phyloP scores from a whole-genome alignment of 768 basidiomycete species.

The Termitomyces sp. region DNA sequence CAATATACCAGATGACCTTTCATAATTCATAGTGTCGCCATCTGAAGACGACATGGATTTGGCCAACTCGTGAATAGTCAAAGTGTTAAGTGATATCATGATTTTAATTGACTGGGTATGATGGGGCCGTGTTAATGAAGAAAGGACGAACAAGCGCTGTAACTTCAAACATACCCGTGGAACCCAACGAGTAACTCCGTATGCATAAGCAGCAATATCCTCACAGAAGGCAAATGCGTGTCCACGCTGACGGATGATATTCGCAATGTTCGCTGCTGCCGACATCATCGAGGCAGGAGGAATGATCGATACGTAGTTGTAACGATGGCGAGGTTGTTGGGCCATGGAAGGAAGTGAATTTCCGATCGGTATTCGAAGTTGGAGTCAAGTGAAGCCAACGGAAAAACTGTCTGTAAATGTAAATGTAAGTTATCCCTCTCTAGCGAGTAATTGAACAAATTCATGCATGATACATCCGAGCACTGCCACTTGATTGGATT shows the following conservation, averaged over 20 bases:
- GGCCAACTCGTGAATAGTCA: background rate
- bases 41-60: background rate
- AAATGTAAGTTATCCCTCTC: no score
- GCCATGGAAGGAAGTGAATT: background rate
- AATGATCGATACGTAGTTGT: background rate
- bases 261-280: background rate
- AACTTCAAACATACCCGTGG: background rate
- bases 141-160: background rate
- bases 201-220: slow-evolving; percentile 3
- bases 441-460: no score
- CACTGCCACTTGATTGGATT: no score
- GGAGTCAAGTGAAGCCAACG: no score
- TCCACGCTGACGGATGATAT: background rate
- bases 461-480: no score
- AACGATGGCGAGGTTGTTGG: background rate
- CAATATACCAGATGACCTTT: background rate
- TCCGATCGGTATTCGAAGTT: background rate
- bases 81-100: background rate
- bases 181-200: slow-evolving; percentile 1
- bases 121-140: background rate
- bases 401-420: no score
- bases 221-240: slow-evolving; percentile 4
- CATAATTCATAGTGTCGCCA: background rate
- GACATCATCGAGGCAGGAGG: background rate
- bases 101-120: slow-evolving; percentile 1